phyloP scores from a whole-genome alignment of 805 yeast species.

The Ogataea trehalophila region DNA sequence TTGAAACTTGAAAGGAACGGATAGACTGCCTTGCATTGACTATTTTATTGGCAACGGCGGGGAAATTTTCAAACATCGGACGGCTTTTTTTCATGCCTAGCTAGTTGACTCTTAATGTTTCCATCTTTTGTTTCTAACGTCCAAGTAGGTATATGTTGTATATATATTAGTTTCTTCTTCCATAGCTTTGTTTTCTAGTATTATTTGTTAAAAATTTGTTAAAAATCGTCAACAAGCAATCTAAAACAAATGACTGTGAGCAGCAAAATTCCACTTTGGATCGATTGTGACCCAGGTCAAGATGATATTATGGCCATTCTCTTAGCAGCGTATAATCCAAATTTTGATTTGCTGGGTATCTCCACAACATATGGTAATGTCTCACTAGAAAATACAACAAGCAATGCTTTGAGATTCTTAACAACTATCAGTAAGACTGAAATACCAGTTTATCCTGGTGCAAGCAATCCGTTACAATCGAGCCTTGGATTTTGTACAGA shows the following conservation, averaged over 20 bases:
- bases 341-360: constrained; percentile 58
- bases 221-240: too few relatives aligned
- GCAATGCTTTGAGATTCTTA: constrained; percentile 61
- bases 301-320: constrained; percentile 80
- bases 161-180: too few relatives aligned
- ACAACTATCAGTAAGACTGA: constrained; percentile 51
- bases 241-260: neutral
- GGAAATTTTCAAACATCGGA: too few relatives aligned
- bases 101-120: too few relatives aligned
- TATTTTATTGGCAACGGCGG: too few relatives aligned
- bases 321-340: constrained; percentile 55
- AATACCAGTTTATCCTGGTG: constrained; percentile 66
- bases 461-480: constrained; percentile 49
- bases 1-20: too few relatives aligned
- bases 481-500: constrained; percentile 50
- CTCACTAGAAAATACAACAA: constrained; percentile 57
- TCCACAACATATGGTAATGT: constrained; percentile 76
- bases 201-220: too few relatives aligned
- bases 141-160: too few relatives aligned
- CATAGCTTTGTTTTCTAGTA: too few relatives aligned
- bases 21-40: too few relatives aligned
- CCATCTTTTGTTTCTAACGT: too few relatives aligned
- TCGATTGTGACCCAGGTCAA: constrained; percentile 92
- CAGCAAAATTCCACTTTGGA: constrained; percentile 63
- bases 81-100: too few relatives aligned